Evolutionary conservation across 371 early-diverging fungal genomes (phyloP).

Genomic region (Amoeboaphelidium occidentale): DNA sequence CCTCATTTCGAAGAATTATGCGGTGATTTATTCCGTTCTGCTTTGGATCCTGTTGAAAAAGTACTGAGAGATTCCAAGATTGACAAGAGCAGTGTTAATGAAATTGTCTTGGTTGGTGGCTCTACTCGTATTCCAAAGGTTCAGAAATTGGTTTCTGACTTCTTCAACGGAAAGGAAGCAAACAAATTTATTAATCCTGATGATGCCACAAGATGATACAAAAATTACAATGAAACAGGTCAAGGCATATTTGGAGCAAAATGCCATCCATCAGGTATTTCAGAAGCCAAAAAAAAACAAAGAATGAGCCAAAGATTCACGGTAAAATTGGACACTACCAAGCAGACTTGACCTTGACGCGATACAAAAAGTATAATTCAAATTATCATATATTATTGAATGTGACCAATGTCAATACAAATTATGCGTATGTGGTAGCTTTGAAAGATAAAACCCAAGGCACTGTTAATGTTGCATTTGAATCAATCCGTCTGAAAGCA

Average conservation of each 20-base stretch:
- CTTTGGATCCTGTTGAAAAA: conserved; percentile 86
- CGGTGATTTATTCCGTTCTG: conserved; percentile 75
- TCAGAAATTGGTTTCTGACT: conserved; percentile 86
- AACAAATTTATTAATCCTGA: conserved; percentile 95
- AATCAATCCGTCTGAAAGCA: neutral
- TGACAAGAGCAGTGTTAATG: conserved; percentile 71
- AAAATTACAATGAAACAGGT: conserved; percentile 1
- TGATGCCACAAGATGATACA: too few relatives aligned
- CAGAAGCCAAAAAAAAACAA: neutral
- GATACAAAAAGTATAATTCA: neutral
- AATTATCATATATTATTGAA: neutral
- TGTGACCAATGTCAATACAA: neutral
- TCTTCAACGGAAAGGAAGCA: conserved; percentile 92
- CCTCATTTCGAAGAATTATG: conserved; percentile 92
- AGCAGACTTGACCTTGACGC: neutral
- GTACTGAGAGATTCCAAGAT: conserved; percentile 79
- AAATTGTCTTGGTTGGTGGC: conserved; percentile 97
- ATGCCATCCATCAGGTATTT: neutral
- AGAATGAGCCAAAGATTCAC: neutral
- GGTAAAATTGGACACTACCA: neutral
- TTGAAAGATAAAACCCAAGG: neutral
- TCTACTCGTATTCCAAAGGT: conserved; percentile 99
- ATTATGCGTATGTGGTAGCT: neutral
- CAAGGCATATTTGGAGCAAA: neutral
- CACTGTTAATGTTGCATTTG: neutral